These are phyloP conservation scores for Metarhizium anisopliae DNA, from an alignment of 2,329 filamentous ascomycete genomes.

Conservation along the genomic window DNA sequence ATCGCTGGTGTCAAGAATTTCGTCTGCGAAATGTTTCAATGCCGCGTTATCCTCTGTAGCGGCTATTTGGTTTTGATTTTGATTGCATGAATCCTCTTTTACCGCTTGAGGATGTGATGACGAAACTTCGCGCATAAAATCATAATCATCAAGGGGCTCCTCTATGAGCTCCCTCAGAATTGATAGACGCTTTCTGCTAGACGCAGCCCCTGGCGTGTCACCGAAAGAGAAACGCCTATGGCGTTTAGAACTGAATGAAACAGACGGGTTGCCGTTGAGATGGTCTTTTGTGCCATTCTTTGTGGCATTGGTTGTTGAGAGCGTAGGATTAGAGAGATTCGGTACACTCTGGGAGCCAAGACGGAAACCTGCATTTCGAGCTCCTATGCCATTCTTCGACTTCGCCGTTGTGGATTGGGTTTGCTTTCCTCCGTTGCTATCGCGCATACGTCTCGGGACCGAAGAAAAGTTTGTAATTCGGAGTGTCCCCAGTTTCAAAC, in stretches of 20 bases:
- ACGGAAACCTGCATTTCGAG: neutral
- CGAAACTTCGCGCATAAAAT: neutral
- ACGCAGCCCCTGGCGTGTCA: neutral
- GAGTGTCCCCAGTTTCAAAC: conserved; percentile 53
- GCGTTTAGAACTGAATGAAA: neutral
- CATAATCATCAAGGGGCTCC: neutral
- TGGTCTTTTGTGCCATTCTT: neutral
- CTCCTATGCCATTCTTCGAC: neutral
- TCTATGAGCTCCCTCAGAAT: conserved; percentile 1
- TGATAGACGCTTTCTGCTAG: neutral
- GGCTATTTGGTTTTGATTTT: neutral
- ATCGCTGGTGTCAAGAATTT: conserved; percentile 31
- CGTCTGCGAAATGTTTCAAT: conserved; percentile 18
- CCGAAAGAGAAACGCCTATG: neutral
- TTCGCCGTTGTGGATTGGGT: neutral
- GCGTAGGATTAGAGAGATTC: neutral
- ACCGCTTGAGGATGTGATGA: neutral
- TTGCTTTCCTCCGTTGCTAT: neutral
- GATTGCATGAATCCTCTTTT: neutral
- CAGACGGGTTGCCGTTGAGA: neutral
- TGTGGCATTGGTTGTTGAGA: neutral
- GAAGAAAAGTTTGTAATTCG: conserved; percentile 54
- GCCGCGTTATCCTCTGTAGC: neutral
- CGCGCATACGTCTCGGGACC: conserved; percentile 25
- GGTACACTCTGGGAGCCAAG: neutral